Percentiles rank a stretch among this genome's conserved stretches.
phyloP scores from a whole-genome alignment of 2,329 filamentous ascomycete genomes.

The Aspergillus glaucus region DNA sequence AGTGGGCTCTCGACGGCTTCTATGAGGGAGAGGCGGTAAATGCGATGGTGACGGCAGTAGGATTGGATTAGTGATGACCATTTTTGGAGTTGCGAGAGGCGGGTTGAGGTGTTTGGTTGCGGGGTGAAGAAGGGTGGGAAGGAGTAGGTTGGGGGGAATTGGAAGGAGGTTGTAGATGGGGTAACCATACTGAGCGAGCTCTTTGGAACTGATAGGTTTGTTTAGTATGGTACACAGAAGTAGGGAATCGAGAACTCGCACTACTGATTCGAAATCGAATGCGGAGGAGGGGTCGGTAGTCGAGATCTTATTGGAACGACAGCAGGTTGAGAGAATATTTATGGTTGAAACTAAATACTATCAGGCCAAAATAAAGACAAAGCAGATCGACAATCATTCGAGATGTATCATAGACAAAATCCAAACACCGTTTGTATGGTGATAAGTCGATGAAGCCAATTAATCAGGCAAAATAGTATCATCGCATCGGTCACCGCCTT shows the following conservation, averaged over 20 bases:
- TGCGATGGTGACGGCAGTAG: slow-evolving; percentile 72
- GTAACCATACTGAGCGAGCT: neutral
- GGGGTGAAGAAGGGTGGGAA: slow-evolving; percentile 51
- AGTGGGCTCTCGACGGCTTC: slow-evolving; percentile 54
- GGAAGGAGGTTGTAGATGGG: slow-evolving; percentile 20
- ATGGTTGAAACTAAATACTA: no score
- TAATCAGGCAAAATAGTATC: no score
- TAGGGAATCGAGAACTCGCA: neutral
- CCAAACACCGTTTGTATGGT: neutral
- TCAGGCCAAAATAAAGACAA: neutral
- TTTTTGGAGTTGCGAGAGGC: slow-evolving; percentile 57
- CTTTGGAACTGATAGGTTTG: no score
- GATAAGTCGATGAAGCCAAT: no score
- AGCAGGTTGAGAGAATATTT: no score
- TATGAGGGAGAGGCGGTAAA: slow-evolving; percentile 68
- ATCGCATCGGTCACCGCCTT: no score
- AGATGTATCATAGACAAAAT: neutral
- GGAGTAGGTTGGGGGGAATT: slow-evolving; percentile 38
- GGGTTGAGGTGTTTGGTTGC: slow-evolving; percentile 41
- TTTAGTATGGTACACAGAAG: no score
- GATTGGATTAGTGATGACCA: slow-evolving; percentile 81
- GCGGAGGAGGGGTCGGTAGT: neutral
- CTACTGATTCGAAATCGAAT: neutral
- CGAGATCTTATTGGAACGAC: no score
- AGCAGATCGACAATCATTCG: neutral